Base-by-base conservation (phyloP, 495 filamentous ascomycete genomes). In the Venustampulla echinocandica region DNA sequence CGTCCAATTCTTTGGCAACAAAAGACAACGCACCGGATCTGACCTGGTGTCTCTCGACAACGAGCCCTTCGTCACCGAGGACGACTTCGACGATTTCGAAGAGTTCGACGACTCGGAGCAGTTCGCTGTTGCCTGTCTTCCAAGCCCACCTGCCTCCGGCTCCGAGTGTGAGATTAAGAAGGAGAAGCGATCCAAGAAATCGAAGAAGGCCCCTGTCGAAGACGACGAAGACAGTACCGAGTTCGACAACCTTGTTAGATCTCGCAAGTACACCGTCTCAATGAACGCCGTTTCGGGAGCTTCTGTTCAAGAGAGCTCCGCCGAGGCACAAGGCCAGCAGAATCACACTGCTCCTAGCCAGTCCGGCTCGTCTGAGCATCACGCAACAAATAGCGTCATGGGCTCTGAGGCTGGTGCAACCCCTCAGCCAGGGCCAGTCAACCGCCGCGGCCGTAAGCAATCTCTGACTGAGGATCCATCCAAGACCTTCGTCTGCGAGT, bases 391-490 rank as follows among this genome's bases (percentile, higher is more conserved):
- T 40, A 57, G 64, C 18, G 61, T 66, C 13, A 60, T 56, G 37
- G 58, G 47, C 10, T 59, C 59, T 24, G 57, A 61, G 18, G 44
- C 42, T 32, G 56, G 57, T 43, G 34, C 13, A 21, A 52, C 41
- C 15, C 41, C 47, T 23, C 60, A 73, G 0, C 70, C 77, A 9
- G 75, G 77, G 19, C 85, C 84, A 7, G 77, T 87, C 56, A 90
- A 85, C 67, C 93, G 92, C 54, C 89, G 92, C 47, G 92, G 92
- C 23, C 90, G 92, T 64, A 99, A 99, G 79, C 92, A 99, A 69
- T 97, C 93, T 0, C 65, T 97, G 61, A 97, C 92, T 14, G 92
- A 99, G 53, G 92, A 99, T 57, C 92, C 93, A 3, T 93, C 87
- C 55, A 99, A 99, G 81, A 95, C 88, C 0, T 99, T 97, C 56